phyloP scores from a whole-genome alignment of 176 grass and related monocot species.

The Dactylis glomerata region DNA sequence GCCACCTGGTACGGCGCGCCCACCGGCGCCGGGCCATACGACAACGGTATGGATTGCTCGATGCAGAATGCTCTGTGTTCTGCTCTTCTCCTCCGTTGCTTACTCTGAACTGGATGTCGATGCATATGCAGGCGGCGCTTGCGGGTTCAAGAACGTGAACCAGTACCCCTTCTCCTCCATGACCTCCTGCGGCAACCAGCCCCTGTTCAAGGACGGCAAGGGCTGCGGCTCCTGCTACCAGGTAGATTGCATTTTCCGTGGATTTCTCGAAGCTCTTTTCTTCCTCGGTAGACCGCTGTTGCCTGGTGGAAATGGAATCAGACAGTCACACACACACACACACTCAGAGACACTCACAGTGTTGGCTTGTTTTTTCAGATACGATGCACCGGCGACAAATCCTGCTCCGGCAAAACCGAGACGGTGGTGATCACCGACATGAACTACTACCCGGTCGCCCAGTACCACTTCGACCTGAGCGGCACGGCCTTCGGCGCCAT shows the following conservation, averaged over 20 bases:
- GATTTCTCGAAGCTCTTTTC: background rate
- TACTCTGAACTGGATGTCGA: background rate
- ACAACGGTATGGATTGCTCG: constrained; percentile 29
- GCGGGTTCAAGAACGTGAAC: constrained; percentile 51
- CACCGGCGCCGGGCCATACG: constrained; percentile 45
- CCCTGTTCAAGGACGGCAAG: constrained; percentile 38
- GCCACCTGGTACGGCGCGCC: constrained; percentile 71
- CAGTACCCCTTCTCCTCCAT: constrained; percentile 51
- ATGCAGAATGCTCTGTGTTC: background rate
- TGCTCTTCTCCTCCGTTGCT: background rate
- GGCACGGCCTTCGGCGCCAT: constrained; percentile 52
- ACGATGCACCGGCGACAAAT: constrained; percentile 21
- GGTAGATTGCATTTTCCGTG: background rate
- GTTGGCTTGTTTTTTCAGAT: constrained; percentile 23
- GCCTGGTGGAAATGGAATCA: background rate
- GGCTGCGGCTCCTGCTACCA: constrained; percentile 64
- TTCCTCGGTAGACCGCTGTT: background rate
- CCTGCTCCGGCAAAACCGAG: constrained; percentile 36
- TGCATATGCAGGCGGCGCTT: constrained; percentile 42
- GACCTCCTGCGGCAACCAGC: constrained; percentile 52
- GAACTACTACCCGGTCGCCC: constrained; percentile 54
- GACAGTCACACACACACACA: background rate
- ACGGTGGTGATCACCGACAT: constrained; percentile 59
- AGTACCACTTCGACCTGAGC: constrained; percentile 67
- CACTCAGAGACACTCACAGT: background rate